Conservation (phyloP, 1,284 basidiomycete genomes). For the Cutaneotrichosporon sp. region DNA sequence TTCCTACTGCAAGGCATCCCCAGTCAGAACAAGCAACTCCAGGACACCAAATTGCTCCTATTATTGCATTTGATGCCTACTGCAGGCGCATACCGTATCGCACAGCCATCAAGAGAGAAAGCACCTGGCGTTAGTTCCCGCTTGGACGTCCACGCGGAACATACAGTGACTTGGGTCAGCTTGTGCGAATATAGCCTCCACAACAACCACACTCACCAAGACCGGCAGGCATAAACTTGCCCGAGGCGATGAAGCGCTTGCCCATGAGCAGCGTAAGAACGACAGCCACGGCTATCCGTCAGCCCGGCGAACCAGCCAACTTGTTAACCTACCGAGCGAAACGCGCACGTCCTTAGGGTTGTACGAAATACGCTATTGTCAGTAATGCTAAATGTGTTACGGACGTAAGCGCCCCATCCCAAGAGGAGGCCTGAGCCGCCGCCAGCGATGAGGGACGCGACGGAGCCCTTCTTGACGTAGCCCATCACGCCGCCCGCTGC, state of each 20-base stretch:
- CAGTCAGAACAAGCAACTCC: too few species aligned
- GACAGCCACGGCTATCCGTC: constrained; percentile 21
- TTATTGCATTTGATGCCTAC: constrained; percentile 3
- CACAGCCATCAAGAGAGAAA: constrained; percentile 13
- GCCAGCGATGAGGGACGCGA: constrained; percentile 36
- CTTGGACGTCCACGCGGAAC: background rate
- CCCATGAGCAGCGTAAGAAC: constrained; percentile 31
- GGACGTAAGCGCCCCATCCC: constrained; percentile 38
- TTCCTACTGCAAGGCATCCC: too few species aligned
- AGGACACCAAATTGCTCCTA: background rate
- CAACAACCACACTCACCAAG: constrained; percentile 27
- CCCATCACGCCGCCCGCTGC: constrained; percentile 36
- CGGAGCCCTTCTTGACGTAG: constrained; percentile 34
- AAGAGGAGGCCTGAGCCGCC: constrained; percentile 24
- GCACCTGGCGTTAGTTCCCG: constrained; percentile 7
- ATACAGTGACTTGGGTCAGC: constrained; percentile 11
- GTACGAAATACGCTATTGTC: constrained; percentile 24
- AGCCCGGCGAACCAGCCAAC: too few species aligned
- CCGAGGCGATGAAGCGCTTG: constrained; percentile 26
- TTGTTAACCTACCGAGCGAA: constrained; percentile 22
- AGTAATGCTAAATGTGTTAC: constrained; percentile 1
- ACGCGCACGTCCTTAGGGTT: constrained; percentile 29
- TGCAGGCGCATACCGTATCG: constrained; percentile 15
- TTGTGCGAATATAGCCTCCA: too few species aligned
- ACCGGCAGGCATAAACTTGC: constrained; percentile 45